A percentile compares a stretch with the other conserved stretches of the same genome.
These are phyloP conservation scores for Hypoxylon sp. DNA, from an alignment of 2,329 filamentous ascomycete species.

Conservation along the genomic window DNA sequence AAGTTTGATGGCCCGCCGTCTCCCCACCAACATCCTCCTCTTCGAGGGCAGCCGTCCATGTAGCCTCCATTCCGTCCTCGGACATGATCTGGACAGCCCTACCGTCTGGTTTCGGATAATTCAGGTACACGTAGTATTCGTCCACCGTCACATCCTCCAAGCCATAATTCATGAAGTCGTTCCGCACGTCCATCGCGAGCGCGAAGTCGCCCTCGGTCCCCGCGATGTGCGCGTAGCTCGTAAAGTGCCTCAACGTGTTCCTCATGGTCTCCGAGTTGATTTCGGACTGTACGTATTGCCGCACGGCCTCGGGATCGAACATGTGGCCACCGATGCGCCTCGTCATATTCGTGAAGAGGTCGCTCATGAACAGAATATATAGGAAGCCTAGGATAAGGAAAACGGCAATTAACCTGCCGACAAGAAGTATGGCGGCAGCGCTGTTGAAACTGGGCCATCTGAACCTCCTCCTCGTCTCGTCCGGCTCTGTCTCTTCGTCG, in stretches of 20 bases:
- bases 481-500: conserved; percentile 40
- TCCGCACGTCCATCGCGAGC: conserved; percentile 86
- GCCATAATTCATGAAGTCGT: conserved; percentile 78
- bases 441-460: conserved; percentile 60
- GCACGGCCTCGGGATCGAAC: conserved; percentile 87
- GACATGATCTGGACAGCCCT: conserved; percentile 86
- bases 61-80: conserved; percentile 70
- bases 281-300: conserved; percentile 79
- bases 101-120: conserved; percentile 86
- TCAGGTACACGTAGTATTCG: conserved; percentile 90
- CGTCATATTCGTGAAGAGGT: conserved; percentile 80
- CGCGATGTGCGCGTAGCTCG: conserved; percentile 88
- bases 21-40: conserved; percentile 80
- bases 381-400: conserved; percentile 82
- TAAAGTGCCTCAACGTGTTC: conserved; percentile 82
- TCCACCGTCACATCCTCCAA: conserved; percentile 84
- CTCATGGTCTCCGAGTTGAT: conserved; percentile 79
- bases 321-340: conserved; percentile 76
- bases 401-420: conserved; percentile 81
- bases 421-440: conserved; percentile 69
- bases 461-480: conserved; percentile 49
- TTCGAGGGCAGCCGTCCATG: conserved; percentile 87
- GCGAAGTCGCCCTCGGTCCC: conserved; percentile 95
- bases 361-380: conserved; percentile 88
- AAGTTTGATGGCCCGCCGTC: conserved; percentile 76